Evolutionary conservation across 108 stramenopile genomes (phyloP).

Genomic region (Fragilariopsis cylindrus): DNA sequence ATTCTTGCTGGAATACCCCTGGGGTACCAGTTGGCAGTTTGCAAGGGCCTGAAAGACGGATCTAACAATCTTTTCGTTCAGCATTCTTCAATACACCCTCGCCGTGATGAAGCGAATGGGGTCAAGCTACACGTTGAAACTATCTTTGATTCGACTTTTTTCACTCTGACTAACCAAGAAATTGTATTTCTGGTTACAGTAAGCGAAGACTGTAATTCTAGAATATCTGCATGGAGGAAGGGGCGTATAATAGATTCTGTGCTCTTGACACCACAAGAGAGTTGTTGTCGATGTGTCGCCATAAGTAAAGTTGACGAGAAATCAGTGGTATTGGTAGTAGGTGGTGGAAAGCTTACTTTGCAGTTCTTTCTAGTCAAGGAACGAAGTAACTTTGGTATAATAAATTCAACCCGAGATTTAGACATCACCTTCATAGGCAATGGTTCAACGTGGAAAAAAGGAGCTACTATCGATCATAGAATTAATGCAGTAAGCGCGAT

Average conservation of each 20-base stretch:
- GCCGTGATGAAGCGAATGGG: slow-evolving; percentile 19
- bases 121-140: slow-evolving; percentile 59
- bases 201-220: slow-evolving; percentile 71
- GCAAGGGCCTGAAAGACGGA: slow-evolving; percentile 40
- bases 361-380: slow-evolving; percentile 62
- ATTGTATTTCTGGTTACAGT: slow-evolving; percentile 48
- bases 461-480: slow-evolving; percentile 67
- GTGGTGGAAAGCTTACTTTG: slow-evolving; percentile 68
- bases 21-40: slow-evolving; percentile 23
- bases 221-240: slow-evolving; percentile 41
- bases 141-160: slow-evolving; percentile 59
- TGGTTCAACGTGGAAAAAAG: slow-evolving; percentile 28
- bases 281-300: slow-evolving; percentile 73
- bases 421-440: slow-evolving; percentile 49
- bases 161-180: slow-evolving; percentile 22
- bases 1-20: slow-evolving; percentile 15
- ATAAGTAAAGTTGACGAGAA: slow-evolving; percentile 30
- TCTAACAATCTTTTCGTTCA: slow-evolving; percentile 39
- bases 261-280: slow-evolving; percentile 65
- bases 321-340: slow-evolving; percentile 53
- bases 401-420: slow-evolving; percentile 15
- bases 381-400: not conserved
- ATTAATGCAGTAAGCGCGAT: slow-evolving; percentile 71
- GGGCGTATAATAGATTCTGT: slow-evolving; percentile 36
- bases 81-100: not conserved